phyloP scores from a whole-genome alignment of 345 rosid species.

The Limnanthes douglasii region DNA sequence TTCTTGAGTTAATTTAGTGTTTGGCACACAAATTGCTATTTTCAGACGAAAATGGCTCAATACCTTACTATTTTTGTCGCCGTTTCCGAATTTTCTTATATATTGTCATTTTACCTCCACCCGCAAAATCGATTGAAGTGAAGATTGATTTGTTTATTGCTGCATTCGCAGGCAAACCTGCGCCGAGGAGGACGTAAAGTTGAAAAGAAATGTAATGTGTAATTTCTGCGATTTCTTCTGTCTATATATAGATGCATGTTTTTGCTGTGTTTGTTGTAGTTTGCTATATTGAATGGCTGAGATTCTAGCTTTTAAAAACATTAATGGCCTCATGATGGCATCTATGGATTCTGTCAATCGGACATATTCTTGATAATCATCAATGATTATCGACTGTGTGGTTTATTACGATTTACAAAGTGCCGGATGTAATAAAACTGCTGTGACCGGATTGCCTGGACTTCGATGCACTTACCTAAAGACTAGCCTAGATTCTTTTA shows the following conservation, averaged over 20 bases:
- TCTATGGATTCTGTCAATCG: too few species aligned
- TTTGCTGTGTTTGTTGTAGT: background rate
- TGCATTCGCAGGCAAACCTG: constrained; percentile 26
- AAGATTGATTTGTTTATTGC: constrained; percentile 2
- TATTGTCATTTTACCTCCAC: background rate
- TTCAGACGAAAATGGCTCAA: too few species aligned
- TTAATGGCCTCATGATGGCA: background rate
- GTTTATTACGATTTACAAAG: too few species aligned
- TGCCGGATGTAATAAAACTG: too few species aligned
- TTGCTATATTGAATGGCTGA: background rate
- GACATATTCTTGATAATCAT: too few species aligned
- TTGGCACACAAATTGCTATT: background rate
- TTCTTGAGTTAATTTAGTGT: background rate
- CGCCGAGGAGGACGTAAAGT: constrained; percentile 16
- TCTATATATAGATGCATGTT: too few species aligned
- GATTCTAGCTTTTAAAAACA: background rate
- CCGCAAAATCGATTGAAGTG: background rate
- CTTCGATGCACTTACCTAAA: too few species aligned
- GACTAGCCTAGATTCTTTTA: too few species aligned
- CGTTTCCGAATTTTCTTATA: too few species aligned
- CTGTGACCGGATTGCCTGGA: too few species aligned
- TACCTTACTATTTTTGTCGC: background rate
- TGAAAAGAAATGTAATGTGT: constrained; percentile 26
- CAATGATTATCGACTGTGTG: too few species aligned
- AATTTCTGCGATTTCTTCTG: too few species aligned